Base-by-base conservation (phyloP, 495 filamentous ascomycete species). In the Penicillium goetzii region DNA sequence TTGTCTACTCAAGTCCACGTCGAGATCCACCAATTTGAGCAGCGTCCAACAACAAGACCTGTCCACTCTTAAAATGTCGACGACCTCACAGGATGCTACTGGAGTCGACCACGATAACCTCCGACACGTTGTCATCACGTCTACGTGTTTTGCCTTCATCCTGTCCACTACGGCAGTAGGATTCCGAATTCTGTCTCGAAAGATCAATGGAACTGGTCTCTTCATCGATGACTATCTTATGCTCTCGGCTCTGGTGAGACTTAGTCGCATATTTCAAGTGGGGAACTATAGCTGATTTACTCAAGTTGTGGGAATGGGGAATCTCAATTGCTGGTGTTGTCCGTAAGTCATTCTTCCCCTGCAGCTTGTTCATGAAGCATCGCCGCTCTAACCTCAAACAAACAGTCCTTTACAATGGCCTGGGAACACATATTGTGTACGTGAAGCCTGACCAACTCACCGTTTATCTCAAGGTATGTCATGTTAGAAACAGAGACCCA, bases 141-240 rank as follows among this genome's bases (percentile, higher is more conserved):
- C 69, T 21, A 69, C 69, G 9, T 72, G 67, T 43, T 69, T 72
- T 38, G 67, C 69, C 2, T 69, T 72, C 41, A 69, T 69, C 4
- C 43, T 72, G 47, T 72, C 69, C 15, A 72, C 63, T 1, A 63
- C 61, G 1, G 67, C 70, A 12, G 65, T 72, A 11, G 62, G 41
- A n/a, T 70, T 70, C 50, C 64, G 68, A 3, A 56, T 72, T 17
- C 45, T 72, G 19, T 68, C 70, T n/a, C 59, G 70, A 43, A 65
- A 59, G 23, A 25, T 72, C 38, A 70, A 70, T 54, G 63, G 67
- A 36, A 62, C 28, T n/a, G 67, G 63, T 52, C 62, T 68, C 10
- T 68, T 66, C 15, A 28, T 60, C 2, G 70, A 72, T 53, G 70
- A 72, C 47, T 61, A 61, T 40, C 43, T 72, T 0, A 67, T 70